Conservation (phyloP, 805 yeast genomes). For the Teunomyces stri region DNA sequence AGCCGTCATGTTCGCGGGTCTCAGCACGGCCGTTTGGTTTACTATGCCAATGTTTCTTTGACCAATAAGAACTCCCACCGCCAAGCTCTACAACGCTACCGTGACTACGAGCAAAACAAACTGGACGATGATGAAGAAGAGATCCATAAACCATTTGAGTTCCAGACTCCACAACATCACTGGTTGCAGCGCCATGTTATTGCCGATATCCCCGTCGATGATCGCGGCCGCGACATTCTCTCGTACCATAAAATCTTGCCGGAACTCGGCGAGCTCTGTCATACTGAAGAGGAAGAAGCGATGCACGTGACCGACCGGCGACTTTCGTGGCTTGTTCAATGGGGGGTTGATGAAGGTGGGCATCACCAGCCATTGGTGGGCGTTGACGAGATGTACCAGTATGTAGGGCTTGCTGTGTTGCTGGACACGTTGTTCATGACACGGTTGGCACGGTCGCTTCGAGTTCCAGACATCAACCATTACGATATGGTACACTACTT, state of each 20-base stretch:
- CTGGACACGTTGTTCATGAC: conserved; percentile 58
- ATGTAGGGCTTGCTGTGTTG: conserved; percentile 57
- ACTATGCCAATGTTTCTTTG: conserved; percentile 31
- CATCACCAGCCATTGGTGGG: conserved; percentile 6
- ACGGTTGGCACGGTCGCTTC: conserved; percentile 50
- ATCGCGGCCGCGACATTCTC: conserved; percentile 12
- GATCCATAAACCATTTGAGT: conserved; percentile 28
- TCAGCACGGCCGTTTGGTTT: conserved; percentile 25
- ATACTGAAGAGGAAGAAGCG: conserved; percentile 22
- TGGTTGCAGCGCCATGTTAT: conserved; percentile 21
- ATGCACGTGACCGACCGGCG: conserved; percentile 23
- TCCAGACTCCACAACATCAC: conserved; percentile 33
- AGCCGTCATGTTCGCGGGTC: conserved; percentile 28
- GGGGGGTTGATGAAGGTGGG: conserved; percentile 22
- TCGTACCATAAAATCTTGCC: conserved; percentile 30
- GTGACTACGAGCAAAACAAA: conserved; percentile 9
- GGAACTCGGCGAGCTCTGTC: conserved; percentile 29
- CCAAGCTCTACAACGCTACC: conserved; percentile 19
- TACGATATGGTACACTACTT: conserved; percentile 30
- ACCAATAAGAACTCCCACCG: conserved; percentile 30
- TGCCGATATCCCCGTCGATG: conserved; percentile 13
- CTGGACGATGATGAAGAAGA: conserved; percentile 23
- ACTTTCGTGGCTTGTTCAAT: conserved; percentile 23
- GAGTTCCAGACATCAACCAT: conserved; percentile 30
- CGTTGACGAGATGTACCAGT: conserved; percentile 28